Base-by-base conservation (phyloP, 2,329 filamentous ascomycete species). In the Colletotrichum tamarilloi region DNA sequence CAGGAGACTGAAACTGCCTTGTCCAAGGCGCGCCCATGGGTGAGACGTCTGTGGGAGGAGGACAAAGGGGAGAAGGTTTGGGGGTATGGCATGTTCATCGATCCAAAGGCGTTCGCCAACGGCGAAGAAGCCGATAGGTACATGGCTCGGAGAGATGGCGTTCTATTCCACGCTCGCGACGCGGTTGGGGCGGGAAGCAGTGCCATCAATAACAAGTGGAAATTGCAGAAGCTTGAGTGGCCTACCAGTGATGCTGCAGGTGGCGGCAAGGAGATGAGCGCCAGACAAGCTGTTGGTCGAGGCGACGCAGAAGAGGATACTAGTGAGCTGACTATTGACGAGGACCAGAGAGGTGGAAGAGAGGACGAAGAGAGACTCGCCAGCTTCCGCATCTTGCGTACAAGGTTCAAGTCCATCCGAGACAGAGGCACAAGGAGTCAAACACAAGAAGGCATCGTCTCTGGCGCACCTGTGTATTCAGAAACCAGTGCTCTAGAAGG, bases 1-100 rank as follows among this genome's bases (percentile, higher is more conserved):
- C 19, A 52, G 19, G n/a, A 49, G 42, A 42, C 60, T 3, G 60
- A 52, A 30, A 49, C 12, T 16, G 22, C 42, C 16, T 2, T 63
- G 60, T 24, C 35, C 22, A 63, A 30, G 38, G 60, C 60, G 35
- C 22, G 11, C n/a, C 42, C 60, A 11, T 63, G 60, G 60, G 60
- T 63, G 35, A 63, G 60, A n/a, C 60, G 38, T 35, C 24, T 63
- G 26, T 63, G 35, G 24, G 42, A 63, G 16, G 60, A 63, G 38
- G 60, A 63, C 38, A n/a, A 52, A 38, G 60, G 60, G 22, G 38
- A 49, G 60, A 63, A 49, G 42, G 9, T 26, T 12, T 63, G 60
- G 60, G 60, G 60, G n/a, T 63, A 63, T 16, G 60, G 24, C 60
- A 63, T 52, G 2, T 63, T 63, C 26, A 26, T 28, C 22, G 60